Evolutionary conservation across 2,329 filamentous ascomycete species (phyloP).

Genomic region (Colletotrichum chlorophyti): DNA sequence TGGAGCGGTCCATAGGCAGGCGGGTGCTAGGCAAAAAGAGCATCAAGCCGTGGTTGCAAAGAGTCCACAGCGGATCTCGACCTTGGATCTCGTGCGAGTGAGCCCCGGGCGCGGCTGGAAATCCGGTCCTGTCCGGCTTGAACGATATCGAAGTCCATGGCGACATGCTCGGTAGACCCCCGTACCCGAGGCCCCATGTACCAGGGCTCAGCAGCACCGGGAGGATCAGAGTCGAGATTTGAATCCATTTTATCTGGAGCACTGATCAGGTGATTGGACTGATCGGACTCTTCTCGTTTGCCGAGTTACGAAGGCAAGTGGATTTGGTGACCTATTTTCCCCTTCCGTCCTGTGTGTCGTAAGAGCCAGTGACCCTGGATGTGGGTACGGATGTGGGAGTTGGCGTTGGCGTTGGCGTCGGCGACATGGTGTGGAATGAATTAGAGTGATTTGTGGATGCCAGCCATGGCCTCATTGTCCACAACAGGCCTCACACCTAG

Average conservation of each 20-base stretch:
- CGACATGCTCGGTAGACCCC: neutral
- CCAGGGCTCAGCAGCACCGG: slow-evolving; percentile 3
- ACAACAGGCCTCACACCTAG: slow-evolving; percentile 8
- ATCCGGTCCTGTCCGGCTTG: slow-evolving; percentile 25
- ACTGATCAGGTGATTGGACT: slow-evolving; percentile 25
- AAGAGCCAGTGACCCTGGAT: neutral
- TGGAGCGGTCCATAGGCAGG: slow-evolving; percentile 22
- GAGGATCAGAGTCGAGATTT: slow-evolving; percentile 17
- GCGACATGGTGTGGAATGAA: neutral
- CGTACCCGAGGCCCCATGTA: no score
- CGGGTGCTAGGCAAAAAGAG: slow-evolving; percentile 27
- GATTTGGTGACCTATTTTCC: neutral
- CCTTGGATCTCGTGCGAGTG: slow-evolving; percentile 26
- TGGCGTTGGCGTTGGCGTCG: neutral
- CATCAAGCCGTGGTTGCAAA: slow-evolving; percentile 16
- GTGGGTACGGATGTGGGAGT: neutral
- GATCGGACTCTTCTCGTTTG: slow-evolving; percentile 25
- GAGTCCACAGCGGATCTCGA: slow-evolving; percentile 26
- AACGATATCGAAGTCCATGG: slow-evolving; percentile 16
- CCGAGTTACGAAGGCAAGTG: slow-evolving; percentile 25
- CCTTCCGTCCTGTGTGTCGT: slow-evolving; percentile 3
- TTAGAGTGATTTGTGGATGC: slow-evolving; percentile 5
- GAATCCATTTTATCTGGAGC: slow-evolving; percentile 18
- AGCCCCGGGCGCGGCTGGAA: slow-evolving; percentile 20
- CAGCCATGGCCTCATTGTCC: neutral